Evolutionary conservation across 768 basidiomycete species (phyloP), one percentile per base, ranked within the genome.

Genomic region (Cyclocybe cylindracea): DNA sequence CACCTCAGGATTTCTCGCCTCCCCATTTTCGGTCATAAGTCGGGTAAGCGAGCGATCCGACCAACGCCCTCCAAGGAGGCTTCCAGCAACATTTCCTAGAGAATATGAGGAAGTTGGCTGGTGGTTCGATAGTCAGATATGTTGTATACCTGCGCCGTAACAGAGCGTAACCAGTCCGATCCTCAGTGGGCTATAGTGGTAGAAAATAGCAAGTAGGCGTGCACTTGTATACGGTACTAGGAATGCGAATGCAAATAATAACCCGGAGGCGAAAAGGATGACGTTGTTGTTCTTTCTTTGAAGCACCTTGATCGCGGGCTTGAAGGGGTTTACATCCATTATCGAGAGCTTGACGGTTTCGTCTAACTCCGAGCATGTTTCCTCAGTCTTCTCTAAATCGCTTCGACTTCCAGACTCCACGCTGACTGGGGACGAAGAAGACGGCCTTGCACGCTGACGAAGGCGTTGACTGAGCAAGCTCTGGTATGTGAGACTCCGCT

Each of bases 401-500:
- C 5, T 24, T 24, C 24, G 24, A 3, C 3, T 24, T 24, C 16
- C 1, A 1, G 16, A 16, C 16, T 16, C 16, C 1, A 16, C 16
- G 16, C 16, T 16, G 16, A 1, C 16, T 16, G 16, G 16, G 24
- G 6, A 7, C 4, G 46, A 13, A 3, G 5, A 18, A 10, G 46
- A 29, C n/a, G 24, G 36, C 38, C 38, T 5, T 7, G 16, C 36
- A 16, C 48, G 40, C 36, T 47, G 62, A 42, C 65, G 66, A 7
- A 69, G 49, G 13, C 75, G 72, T 45, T 72, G 67, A 50, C 70
- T 76, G 44, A 87, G 68, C 0, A 83, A 82, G 35, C 73, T 70
- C 61, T 89, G 87, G 66, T 94, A 94, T 4, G 84, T 78, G 31
- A 87, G 69, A 48, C 91, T 93, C 38, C 93, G 83, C 60, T 93